phyloP scores from a whole-genome alignment of 768 basidiomycete genomes.

The Heimioporus sp. region DNA sequence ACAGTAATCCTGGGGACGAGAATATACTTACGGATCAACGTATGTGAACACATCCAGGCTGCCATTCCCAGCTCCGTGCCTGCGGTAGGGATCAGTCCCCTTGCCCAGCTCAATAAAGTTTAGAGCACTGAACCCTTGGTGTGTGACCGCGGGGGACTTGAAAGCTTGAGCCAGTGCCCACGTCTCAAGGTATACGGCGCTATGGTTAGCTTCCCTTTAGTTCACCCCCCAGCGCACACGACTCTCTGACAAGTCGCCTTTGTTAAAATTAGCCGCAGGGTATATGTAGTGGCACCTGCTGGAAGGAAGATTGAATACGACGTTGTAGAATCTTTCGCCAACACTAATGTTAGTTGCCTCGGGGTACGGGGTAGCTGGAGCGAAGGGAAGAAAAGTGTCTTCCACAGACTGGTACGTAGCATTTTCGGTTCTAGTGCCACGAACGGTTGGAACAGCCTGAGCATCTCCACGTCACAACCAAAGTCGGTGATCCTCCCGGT shows the following conservation, averaged over 20 bases:
- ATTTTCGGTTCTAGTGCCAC: background rate
- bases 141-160: constrained; percentile 34
- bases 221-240: constrained; percentile 69
- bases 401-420: constrained; percentile 39
- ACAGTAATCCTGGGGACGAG: background rate
- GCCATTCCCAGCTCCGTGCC: constrained; percentile 41
- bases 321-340: constrained; percentile 53
- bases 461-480: constrained; percentile 45
- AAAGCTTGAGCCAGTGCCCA: constrained; percentile 50
- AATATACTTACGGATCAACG: constrained; percentile 44
- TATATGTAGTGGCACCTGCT: constrained; percentile 30
- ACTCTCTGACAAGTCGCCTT: constrained; percentile 41
- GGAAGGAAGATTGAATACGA: constrained; percentile 49
- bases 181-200: constrained; percentile 47
- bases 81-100: constrained; percentile 54
- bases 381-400: constrained; percentile 48
- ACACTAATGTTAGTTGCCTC: constrained; percentile 62
- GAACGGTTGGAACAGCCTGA: background rate
- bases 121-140: constrained; percentile 44
- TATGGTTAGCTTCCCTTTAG: constrained; percentile 52
- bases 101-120: constrained; percentile 65
- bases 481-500: constrained; percentile 59
- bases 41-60: constrained; percentile 45
- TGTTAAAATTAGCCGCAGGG: background rate
- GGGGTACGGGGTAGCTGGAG: constrained; percentile 56